Evolutionary conservation across 768 basidiomycete genomes (phyloP).

Genomic region (Lactarius hatsudake): DNA sequence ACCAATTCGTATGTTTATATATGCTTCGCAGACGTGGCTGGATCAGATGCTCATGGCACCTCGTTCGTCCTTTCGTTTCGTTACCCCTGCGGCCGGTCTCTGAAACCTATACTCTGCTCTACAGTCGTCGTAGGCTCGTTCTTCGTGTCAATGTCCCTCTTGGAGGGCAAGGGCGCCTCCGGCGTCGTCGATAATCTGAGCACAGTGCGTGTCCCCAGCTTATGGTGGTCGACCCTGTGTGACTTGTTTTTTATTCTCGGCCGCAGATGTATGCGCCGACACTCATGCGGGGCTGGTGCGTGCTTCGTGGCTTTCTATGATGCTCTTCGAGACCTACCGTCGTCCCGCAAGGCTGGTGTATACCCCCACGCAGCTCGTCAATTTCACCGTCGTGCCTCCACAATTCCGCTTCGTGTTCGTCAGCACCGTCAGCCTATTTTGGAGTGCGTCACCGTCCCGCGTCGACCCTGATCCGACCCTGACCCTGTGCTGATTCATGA

Average conservation of each 20-base stretch:
- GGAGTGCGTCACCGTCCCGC: constrained; percentile 54
- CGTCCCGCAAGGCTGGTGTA: constrained; percentile 56
- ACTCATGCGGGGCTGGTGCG: constrained; percentile 71
- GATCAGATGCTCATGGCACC: constrained; percentile 82
- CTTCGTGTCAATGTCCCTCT: constrained; percentile 72
- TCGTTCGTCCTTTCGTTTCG: constrained; percentile 38
- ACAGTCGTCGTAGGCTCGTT: constrained; percentile 49
- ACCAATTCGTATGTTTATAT: not conserved
- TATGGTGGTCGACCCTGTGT: not conserved
- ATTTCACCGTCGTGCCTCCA: constrained; percentile 73
- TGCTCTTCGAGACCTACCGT: constrained; percentile 3
- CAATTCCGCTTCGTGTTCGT: constrained; percentile 75
- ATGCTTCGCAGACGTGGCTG: constrained; percentile 59
- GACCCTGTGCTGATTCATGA: not conserved
- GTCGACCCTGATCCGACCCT: not conserved
- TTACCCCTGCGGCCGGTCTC: not conserved
- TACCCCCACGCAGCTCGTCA: constrained; percentile 73
- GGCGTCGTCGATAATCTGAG: constrained; percentile 50
- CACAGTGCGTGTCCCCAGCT: constrained; percentile 31
- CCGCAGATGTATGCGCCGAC: constrained; percentile 69
- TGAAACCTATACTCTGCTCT: not conserved
- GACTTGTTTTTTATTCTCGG: no score
- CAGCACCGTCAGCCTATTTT: constrained; percentile 74
- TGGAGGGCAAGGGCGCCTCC: constrained; percentile 67
- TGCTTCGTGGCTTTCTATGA: not conserved